A percentile compares a stretch with the other conserved stretches of the same genome.
phyloP scores from a whole-genome alignment of 129 eudicot species.

The Escallonia rubra region DNA sequence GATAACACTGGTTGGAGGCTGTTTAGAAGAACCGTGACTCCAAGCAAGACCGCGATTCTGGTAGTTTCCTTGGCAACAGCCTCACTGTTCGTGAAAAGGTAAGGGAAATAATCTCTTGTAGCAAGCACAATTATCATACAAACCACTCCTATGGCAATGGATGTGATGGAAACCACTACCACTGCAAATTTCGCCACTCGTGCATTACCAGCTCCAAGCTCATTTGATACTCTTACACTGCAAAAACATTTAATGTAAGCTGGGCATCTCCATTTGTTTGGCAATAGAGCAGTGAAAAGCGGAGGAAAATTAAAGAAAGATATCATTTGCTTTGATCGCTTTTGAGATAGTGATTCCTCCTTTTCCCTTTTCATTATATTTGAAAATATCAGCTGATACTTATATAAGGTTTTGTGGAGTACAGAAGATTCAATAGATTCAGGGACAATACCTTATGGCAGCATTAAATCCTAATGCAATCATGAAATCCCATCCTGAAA shows the following conservation, averaged over 20 bases:
- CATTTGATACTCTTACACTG: conserved; percentile 51
- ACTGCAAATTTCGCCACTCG: conserved; percentile 32
- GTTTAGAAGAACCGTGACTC: conserved; percentile 24
- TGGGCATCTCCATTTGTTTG: too few species aligned
- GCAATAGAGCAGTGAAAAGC: too few species aligned
- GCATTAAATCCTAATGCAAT: conserved; percentile 40
- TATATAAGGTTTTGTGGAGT: too few species aligned
- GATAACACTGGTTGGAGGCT: conserved; percentile 36
- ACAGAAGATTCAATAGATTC: too few species aligned
- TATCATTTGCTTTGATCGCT: too few species aligned
- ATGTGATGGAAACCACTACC: conserved; percentile 28
- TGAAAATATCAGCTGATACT: too few species aligned
- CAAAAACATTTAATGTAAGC: neutral
- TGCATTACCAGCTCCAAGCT: conserved; percentile 39
- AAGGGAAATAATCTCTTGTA: conserved; percentile 26
- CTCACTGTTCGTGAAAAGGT: conserved; percentile 26
- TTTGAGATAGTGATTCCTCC: too few species aligned
- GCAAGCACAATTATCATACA: conserved; percentile 15
- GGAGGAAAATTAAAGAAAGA: too few species aligned
- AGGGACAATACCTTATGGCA: conserved; percentile 29
- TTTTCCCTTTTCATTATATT: too few species aligned
- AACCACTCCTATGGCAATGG: conserved; percentile 20
- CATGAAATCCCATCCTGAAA: conserved; percentile 39
- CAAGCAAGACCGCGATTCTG: conserved; percentile 24
- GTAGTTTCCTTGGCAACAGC: conserved; percentile 25